Base-by-base conservation (phyloP, 148 eudicot species). In the Talinum fruticosum region DNA sequence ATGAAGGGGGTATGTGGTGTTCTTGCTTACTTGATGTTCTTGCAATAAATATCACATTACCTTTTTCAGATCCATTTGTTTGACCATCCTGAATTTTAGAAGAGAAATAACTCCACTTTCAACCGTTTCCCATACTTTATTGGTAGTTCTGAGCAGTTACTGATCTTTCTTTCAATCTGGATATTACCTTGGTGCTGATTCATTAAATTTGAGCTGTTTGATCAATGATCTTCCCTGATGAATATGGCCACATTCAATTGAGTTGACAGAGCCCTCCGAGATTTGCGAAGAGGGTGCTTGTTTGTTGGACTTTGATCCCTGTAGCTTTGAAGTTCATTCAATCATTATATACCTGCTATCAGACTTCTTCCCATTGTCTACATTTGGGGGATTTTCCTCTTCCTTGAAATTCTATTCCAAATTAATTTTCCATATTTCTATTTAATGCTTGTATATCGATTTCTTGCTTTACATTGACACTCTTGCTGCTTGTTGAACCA, bases 1-100 rank as follows among this genome's bases (percentile, higher is more conserved):
- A 79, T 76, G 97, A 91, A 78, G 67, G 83, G 69, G 94, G 99
- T 93, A 91, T 66, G 82, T 82, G 61, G 18, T 74, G 62, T 72
- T 75, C 59, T 78, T 51, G 44, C 33, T 71, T 80, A 71, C 71
- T 45, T 51, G 73, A 32, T 87, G 41, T 10, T 28, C 10, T 74
- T 45, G 34, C 10, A 71, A 28, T 41, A 45, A n/a, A 29, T 71
- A 13, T 41, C 15, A 6, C 57, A 7, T 69, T 5, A 23, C 64
- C 26, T 7, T 69, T 69, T 26, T 37, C 30, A 10, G 72, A 3
- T 10, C 45, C 7, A 24, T 26, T 69, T 69, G 51, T 24, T 69
- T 41, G 14, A 41, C 47, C n/a, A n/a, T 41, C 47, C 47, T 41
- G 47, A 41, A 41, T 41, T 1, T 5, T 41, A 41, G 47, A 14